Evolutionary conservation across 805 yeast species (phyloP), one percentile per base, ranked within the genome.

Genomic region (Isabelozyma heimii): DNA sequence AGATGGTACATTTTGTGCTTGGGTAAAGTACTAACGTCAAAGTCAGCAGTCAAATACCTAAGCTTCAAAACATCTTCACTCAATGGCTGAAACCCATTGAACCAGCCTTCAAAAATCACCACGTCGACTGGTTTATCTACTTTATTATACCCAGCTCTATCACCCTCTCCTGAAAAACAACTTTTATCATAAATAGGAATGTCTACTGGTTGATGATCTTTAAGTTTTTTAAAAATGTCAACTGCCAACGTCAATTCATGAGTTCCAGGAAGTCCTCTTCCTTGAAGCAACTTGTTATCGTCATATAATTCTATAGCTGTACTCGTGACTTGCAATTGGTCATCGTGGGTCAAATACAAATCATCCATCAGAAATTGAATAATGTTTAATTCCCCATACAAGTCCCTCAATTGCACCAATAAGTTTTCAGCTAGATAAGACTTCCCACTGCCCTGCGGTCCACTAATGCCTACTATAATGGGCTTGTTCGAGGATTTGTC

Each of bases 191-290:
- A 94, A 7, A 63, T 55, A 1, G 98, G 97, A 14, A 72, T 59
- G n/a, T 43, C 43, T 1, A 62, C 51, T 10, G 66, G 58, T 10
- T 50, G 24, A 45, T 49, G 27, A 5, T 26, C 13, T 15, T 42
- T 16, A 28, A 67, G 50, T n/a, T 44, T 53, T 46, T 26, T 57
- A 38, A 87, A 53, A 5, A 76, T 63, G 7, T 65, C 54, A 6
- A 53, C 42, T n/a, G 75, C 61, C 12, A 87, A 58, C 0, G 54
- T 56, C 14, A 88, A 59, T 60, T 92, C 97, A 63, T 92, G 99
- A 0, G 98, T 92, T 0, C 97, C 97, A 0, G 98, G 98, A 13
- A 89, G 74, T 0, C 98, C 98, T 24, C 98, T 71, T 2, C 96
- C 96, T 50, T 75, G 79, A 14, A 89, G 59, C 43, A 92, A 68